Percentiles rank a stretch among this genome's conserved stretches.
Conservation (phyloP, 2,329 filamentous ascomycete species). For the Talaromyces sp. region DNA sequence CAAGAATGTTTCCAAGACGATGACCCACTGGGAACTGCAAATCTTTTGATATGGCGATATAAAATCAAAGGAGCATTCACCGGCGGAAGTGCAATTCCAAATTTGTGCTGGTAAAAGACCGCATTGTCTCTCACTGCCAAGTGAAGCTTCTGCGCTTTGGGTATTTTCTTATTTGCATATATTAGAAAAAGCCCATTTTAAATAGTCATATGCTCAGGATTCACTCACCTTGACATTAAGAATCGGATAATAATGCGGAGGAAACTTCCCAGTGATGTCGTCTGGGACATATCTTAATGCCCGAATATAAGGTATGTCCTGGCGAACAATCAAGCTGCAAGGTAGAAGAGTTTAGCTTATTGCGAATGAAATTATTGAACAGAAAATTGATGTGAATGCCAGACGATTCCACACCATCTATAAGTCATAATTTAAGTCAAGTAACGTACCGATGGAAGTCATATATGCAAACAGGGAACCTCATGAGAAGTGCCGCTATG, state of each 20-base stretch:
- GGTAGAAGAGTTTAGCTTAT: background rate
- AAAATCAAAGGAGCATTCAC: slow-evolving; percentile 71
- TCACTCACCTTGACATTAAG: slow-evolving; percentile 43
- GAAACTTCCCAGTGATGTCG: slow-evolving; percentile 49
- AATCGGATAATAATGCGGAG: slow-evolving; percentile 42
- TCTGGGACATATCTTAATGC: slow-evolving; percentile 54
- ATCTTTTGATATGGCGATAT: slow-evolving; percentile 68
- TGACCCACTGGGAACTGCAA: slow-evolving; percentile 72
- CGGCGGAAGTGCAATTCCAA: slow-evolving; percentile 70
- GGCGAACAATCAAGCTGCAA: slow-evolving; percentile 59
- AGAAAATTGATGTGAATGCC: no score
- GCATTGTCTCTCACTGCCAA: slow-evolving; percentile 63
- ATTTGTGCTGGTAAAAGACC: slow-evolving; percentile 66
- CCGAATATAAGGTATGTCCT: slow-evolving; percentile 71
- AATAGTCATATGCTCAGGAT: no score
- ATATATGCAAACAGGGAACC: slow-evolving; percentile 73
- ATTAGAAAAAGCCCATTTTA: background rate
- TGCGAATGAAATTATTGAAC: background rate
- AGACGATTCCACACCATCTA: background rate
- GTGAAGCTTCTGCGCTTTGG: slow-evolving; percentile 64
- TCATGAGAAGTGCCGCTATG: slow-evolving; percentile 72
- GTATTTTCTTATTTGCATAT: slow-evolving; percentile 34
- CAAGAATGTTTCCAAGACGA: background rate
- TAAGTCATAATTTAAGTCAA: background rate
- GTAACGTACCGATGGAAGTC: slow-evolving; percentile 62